These are phyloP conservation scores for Cardamine chenopodiifolia DNA, from an alignment of 345 rosid species.

Conservation along the genomic window DNA sequence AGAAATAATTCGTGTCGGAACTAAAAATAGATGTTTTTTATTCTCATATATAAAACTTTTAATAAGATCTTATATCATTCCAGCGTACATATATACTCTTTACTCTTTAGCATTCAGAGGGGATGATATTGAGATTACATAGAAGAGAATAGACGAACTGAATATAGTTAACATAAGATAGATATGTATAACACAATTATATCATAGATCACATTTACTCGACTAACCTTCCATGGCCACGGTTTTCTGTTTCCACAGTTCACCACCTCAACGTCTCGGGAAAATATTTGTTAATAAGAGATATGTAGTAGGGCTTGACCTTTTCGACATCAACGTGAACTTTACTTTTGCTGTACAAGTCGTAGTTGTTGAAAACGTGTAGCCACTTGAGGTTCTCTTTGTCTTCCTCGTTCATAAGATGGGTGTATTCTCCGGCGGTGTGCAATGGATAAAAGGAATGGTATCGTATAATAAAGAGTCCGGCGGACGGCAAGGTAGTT, in stretches of 20 bases:
- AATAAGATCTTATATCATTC: not conserved
- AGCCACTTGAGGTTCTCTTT: constrained; percentile 63
- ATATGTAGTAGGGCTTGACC: constrained; percentile 65
- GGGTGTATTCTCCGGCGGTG: constrained; percentile 54
- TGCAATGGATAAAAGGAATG: constrained; percentile 72
- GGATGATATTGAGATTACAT: not conserved
- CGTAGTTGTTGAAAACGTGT: constrained; percentile 67
- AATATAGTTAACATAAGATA: not conserved
- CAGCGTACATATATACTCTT: not conserved
- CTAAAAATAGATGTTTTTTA: too few species aligned
- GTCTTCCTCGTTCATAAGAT: constrained; percentile 62
- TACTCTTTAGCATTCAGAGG: not conserved
- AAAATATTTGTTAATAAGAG: constrained; percentile 55
- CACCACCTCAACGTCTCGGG: constrained; percentile 41
- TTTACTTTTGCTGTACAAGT: constrained; percentile 70
- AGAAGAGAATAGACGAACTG: not conserved
- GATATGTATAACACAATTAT: constrained; percentile 1
- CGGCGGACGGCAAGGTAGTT: constrained; percentile 59
- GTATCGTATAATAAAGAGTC: constrained; percentile 58
- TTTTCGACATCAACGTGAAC: constrained; percentile 59
- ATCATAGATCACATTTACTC: not conserved
- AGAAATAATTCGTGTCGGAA: too few species aligned
- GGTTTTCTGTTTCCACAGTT: not conserved
- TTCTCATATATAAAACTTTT: not conserved
- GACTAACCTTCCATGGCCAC: not conserved